Conservation (phyloP, 495 filamentous ascomycete genomes). For the Parathielavia appendiculata region DNA sequence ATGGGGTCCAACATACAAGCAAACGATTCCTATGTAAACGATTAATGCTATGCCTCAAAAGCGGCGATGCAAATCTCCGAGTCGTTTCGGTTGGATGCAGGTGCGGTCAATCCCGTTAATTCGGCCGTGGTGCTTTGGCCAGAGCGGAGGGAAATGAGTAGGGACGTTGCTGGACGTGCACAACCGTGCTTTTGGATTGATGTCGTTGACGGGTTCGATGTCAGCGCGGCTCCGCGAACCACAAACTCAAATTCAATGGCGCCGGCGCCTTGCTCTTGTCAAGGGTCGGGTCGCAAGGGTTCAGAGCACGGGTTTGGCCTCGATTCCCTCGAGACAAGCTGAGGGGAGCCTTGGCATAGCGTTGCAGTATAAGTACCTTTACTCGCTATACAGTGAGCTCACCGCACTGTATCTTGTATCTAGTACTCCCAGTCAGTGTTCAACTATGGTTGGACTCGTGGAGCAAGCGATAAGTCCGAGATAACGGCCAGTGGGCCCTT, state of each 20-base stretch:
- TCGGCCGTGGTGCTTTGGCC: background rate
- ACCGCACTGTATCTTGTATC: no score
- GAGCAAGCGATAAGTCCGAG: slow-evolving; percentile 17
- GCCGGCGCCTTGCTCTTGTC: slow-evolving; percentile 13
- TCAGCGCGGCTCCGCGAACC: slow-evolving; percentile 5
- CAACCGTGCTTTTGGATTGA: slow-evolving; percentile 2
- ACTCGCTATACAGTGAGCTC: no score
- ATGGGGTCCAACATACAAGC: slow-evolving; percentile 17
- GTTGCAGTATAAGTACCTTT: no score
- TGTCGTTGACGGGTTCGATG: background rate
- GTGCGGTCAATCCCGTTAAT: background rate
- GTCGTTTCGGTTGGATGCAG: slow-evolving; percentile 4
- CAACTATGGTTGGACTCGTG: background rate
- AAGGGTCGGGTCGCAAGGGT: slow-evolving; percentile 1
- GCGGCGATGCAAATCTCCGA: background rate
- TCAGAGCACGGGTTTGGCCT: no score
- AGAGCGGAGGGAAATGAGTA: background rate
- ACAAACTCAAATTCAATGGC: slow-evolving; percentile 11
- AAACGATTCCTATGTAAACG: slow-evolving; percentile 14
- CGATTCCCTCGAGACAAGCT: no score
- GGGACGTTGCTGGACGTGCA: background rate
- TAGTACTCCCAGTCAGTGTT: background rate
- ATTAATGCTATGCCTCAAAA: background rate
- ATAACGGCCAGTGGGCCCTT: slow-evolving; percentile 20
- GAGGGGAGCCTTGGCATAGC: no score